Evolutionary conservation across 2,329 filamentous ascomycete species (phyloP).

Genomic region (Alternaria triticina): DNA sequence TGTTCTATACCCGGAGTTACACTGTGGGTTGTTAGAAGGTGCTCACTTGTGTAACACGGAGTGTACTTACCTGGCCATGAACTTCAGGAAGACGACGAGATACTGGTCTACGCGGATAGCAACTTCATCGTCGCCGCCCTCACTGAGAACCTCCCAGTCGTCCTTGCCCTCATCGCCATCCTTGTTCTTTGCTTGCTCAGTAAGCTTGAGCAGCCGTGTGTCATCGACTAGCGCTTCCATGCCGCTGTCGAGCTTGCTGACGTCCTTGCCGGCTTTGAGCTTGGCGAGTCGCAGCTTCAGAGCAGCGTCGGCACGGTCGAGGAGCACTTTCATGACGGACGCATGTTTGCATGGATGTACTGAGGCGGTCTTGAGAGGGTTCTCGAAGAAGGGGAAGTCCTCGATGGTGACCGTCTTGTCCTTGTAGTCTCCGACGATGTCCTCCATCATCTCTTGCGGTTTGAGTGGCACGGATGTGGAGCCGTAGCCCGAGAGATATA

Average conservation of each 20-base stretch:
- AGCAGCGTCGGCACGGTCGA: slow-evolving; percentile 93
- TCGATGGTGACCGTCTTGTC: slow-evolving; percentile 99
- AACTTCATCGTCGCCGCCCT: slow-evolving; percentile 72
- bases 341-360: slow-evolving; percentile 98
- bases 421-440: slow-evolving; percentile 95
- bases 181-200: slow-evolving; percentile 53
- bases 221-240: slow-evolving; percentile 89
- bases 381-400: slow-evolving; percentile 93
- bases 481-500: slow-evolving; percentile 92
- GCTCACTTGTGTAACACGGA: slow-evolving; percentile 55
- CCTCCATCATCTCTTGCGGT: slow-evolving; percentile 90
- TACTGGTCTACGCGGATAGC: slow-evolving; percentile 90
- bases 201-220: slow-evolving; percentile 68
- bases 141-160: slow-evolving; percentile 69
- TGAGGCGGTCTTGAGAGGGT: slow-evolving; percentile 92
- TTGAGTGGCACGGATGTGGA: slow-evolving; percentile 80
- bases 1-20: slow-evolving; percentile 98
- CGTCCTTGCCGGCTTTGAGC: slow-evolving; percentile 68
- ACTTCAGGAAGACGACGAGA: slow-evolving; percentile 85
- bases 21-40: slow-evolving; percentile 65
- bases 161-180: slow-evolving; percentile 51
- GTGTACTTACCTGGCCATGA: slow-evolving; percentile 57
- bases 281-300: slow-evolving; percentile 88
- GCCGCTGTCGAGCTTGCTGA: slow-evolving; percentile 62
- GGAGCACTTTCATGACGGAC: slow-evolving; percentile 94